Conservation (phyloP, 805 yeast species). For the Yarrowia sp. region DNA sequence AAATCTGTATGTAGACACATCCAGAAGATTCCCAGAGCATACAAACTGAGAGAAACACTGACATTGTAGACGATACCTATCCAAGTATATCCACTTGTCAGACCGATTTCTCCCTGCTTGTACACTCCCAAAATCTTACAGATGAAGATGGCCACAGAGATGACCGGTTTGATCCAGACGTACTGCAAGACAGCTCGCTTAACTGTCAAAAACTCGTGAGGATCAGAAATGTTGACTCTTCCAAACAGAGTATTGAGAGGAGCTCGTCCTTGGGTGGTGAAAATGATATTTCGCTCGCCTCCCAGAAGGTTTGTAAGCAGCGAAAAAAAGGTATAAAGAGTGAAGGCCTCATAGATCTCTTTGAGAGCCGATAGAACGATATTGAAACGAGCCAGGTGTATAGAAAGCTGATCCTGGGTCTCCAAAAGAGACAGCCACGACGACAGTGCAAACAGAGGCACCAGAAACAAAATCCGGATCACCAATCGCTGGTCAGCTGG, state of each 20-base stretch:
- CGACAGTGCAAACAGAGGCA: slow-evolving; percentile 74
- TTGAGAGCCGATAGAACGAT: slow-evolving; percentile 65
- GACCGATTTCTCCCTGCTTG: slow-evolving; percentile 49
- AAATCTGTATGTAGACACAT: slow-evolving; percentile 77
- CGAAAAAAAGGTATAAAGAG: slow-evolving; percentile 87
- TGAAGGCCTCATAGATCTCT: slow-evolving; percentile 94
- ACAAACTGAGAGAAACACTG: slow-evolving; percentile 77
- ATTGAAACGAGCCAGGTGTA: slow-evolving; percentile 32
- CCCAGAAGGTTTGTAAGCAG: slow-evolving; percentile 79
- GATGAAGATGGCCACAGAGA: slow-evolving; percentile 55
- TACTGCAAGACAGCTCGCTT: slow-evolving; percentile 89
- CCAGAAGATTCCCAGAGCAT: slow-evolving; percentile 89
- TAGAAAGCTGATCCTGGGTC: slow-evolving; percentile 36
- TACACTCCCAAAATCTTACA: slow-evolving; percentile 49
- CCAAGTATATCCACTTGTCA: slow-evolving; percentile 56
- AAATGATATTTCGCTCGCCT: slow-evolving; percentile 84
- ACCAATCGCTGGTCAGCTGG: slow-evolving; percentile 85
- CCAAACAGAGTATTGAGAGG: slow-evolving; percentile 64
- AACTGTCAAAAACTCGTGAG: slow-evolving; percentile 66
- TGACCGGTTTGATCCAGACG: slow-evolving; percentile 87
- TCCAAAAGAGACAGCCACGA: slow-evolving; percentile 57
- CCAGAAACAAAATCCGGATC: slow-evolving; percentile 61
- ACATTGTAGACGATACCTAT: slow-evolving; percentile 67
- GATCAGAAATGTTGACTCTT: slow-evolving; percentile 80
- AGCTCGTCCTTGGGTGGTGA: slow-evolving; percentile 62